Percentiles rank a stretch among this genome's conserved stretches.
phyloP scores from a whole-genome alignment of 768 basidiomycete genomes.

The Auricularia heimuer region DNA sequence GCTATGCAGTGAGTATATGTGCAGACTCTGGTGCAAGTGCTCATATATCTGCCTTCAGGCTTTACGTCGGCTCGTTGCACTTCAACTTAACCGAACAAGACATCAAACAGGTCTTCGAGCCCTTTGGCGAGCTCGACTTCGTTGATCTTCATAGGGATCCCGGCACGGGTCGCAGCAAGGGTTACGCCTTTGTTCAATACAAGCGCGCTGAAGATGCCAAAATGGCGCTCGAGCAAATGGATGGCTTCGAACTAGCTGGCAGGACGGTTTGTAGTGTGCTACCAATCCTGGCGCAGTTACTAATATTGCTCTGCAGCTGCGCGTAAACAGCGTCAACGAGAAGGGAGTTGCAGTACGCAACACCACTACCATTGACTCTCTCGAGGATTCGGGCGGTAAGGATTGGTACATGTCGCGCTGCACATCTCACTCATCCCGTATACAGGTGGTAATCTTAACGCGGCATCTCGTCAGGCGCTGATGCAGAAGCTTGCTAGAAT shows the following conservation, averaged over 20 bases:
- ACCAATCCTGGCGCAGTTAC: slow-evolving; percentile 5
- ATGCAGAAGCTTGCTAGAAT: slow-evolving; percentile 99
- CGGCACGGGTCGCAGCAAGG: slow-evolving; percentile 91
- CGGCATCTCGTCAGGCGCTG: slow-evolving; percentile 95
- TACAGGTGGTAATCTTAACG: slow-evolving; percentile 92
- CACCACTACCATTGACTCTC: slow-evolving; percentile 65
- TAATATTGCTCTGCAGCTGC: slow-evolving; percentile 40
- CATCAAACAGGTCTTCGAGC: slow-evolving; percentile 98
- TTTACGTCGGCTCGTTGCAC: slow-evolving; percentile 95
- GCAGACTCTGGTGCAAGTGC: slow-evolving; percentile 13
- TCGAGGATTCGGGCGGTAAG: slow-evolving; percentile 86
- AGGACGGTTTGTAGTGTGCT: slow-evolving; percentile 51
- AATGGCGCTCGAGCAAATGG: slow-evolving; percentile 98
- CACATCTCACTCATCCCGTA: slow-evolving; percentile 9
- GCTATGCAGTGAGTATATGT: slow-evolving; percentile 66
- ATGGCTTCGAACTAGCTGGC: slow-evolving; percentile 95
- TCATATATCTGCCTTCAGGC: slow-evolving; percentile 32
- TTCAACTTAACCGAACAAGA: slow-evolving; percentile 96
- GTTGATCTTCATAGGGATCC: slow-evolving; percentile 96
- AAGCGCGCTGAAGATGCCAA: slow-evolving; percentile 87
- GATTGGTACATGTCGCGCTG: background rate
- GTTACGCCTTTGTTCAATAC: slow-evolving; percentile 95
- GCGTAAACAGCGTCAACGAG: slow-evolving; percentile 88
- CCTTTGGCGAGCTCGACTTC: slow-evolving; percentile 96
- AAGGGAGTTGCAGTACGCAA: slow-evolving; percentile 55